These are phyloP conservation scores for Penicillium goetzii DNA, from an alignment of 495 filamentous ascomycete species.

Conservation along the genomic window DNA sequence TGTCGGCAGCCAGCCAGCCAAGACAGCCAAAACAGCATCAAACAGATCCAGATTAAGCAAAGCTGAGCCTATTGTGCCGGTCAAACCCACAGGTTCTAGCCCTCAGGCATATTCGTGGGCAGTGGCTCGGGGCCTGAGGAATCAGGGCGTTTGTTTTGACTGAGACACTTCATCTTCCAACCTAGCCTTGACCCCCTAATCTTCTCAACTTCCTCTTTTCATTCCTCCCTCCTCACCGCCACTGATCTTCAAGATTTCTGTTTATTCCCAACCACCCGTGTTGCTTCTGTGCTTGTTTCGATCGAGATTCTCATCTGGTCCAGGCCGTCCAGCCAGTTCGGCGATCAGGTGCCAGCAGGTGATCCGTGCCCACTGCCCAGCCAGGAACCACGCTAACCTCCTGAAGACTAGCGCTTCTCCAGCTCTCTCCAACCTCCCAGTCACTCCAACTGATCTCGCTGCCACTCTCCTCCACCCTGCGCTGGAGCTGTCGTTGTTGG, in stretches of 20 bases:
- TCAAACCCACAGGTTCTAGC: not conserved
- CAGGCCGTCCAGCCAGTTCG: not conserved
- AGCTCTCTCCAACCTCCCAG: conserved; percentile 27
- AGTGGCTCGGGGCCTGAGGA: not conserved
- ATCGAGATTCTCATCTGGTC: conserved; percentile 12
- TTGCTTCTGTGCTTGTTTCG: not conserved
- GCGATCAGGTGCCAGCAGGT: conserved; percentile 3
- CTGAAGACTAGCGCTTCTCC: conserved; percentile 27
- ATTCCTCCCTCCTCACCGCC: not conserved
- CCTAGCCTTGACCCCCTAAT: not conserved
- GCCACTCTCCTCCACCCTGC: conserved; percentile 15
- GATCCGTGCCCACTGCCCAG: not conserved
- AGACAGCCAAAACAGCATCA: not conserved
- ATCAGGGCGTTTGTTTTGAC: conserved; percentile 19
- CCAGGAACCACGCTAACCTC: conserved; percentile 16
- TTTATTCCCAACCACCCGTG: not conserved
- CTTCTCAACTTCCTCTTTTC: not conserved
- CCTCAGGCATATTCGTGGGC: not conserved
- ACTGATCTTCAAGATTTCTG: conserved; percentile 16
- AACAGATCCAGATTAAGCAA: not conserved
- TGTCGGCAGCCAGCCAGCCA: not conserved
- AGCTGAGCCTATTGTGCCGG: not conserved
- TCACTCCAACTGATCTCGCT: conserved; percentile 9
- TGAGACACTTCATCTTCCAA: not conserved
- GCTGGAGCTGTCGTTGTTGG: conserved; percentile 20